These are phyloP conservation scores for Penicillium subrubescens DNA, from an alignment of 495 filamentous ascomycete genomes.

Conservation along the genomic window DNA sequence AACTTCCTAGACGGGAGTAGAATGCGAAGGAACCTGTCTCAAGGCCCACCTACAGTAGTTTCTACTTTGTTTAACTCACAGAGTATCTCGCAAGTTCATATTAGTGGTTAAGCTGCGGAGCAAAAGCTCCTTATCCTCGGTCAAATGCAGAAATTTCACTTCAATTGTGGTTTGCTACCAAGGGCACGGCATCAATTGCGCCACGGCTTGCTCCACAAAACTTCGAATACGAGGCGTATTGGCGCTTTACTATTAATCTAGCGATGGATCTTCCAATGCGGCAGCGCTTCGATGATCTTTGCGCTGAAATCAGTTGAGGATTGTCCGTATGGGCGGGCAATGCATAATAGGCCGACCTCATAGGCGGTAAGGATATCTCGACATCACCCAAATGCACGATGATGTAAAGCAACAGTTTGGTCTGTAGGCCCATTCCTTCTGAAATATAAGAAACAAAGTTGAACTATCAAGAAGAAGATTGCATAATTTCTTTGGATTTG, in stretches of 20 bases:
- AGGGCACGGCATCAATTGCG: not conserved
- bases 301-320: not conserved
- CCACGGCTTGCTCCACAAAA: not conserved
- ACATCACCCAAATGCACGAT: not conserved
- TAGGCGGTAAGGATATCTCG: not conserved
- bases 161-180: not conserved
- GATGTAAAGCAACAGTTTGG: not conserved
- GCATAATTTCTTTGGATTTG: not conserved
- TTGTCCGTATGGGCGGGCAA: not conserved
- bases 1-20: not conserved
- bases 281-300: not conserved
- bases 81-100: not conserved
- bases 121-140: not conserved
- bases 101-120: not conserved
- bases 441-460: conserved; percentile 1
- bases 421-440: not conserved
- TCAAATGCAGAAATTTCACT: conserved; percentile 1
- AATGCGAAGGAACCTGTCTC: not conserved
- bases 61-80: not conserved
- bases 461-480: not conserved
- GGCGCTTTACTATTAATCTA: not conserved
- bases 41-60: not conserved
- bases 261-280: not conserved
- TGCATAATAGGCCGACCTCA: conserved; percentile 1
- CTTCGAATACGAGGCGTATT: conserved; percentile 1